These are phyloP conservation scores for Tetradesmus obliquus DNA, from an alignment of 139 green algal species.

Conservation along the genomic window DNA sequence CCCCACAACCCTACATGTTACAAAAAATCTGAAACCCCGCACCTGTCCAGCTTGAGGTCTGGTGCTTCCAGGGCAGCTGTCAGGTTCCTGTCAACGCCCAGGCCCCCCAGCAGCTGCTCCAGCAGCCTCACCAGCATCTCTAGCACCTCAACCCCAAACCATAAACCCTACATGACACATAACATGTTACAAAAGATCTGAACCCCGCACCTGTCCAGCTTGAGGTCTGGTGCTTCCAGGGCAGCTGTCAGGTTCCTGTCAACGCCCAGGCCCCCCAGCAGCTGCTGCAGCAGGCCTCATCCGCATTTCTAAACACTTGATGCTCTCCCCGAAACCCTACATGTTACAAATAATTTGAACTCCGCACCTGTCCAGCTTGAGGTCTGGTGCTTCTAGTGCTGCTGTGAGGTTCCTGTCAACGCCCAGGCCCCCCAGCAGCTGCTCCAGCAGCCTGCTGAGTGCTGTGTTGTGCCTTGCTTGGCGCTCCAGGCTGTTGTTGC, in stretches of 20 bases:
- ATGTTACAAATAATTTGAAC: no score
- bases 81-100: slow-evolving; percentile 18
- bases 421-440: slow-evolving; percentile 41
- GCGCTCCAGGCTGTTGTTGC: slow-evolving; percentile 68
- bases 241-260: not conserved
- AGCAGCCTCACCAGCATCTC: slow-evolving; percentile 50
- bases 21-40: not conserved
- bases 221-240: slow-evolving; percentile 49
- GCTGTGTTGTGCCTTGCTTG: slow-evolving; percentile 58
- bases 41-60: slow-evolving; percentile 47
- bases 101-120: slow-evolving; percentile 38
- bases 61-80: slow-evolving; percentile 45
- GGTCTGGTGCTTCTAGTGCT: slow-evolving; percentile 43
- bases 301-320: no score
- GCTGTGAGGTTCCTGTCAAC: slow-evolving; percentile 5
- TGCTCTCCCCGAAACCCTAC: no score
- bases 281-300: slow-evolving; percentile 5
- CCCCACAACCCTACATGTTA: no score
- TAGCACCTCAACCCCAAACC: no score
- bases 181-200: no score
- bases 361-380: slow-evolving; percentile 47
- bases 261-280: slow-evolving; percentile 41
- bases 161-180: no score
- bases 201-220: slow-evolving; percentile 42
- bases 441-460: slow-evolving; percentile 46